Percentiles rank a stretch among this genome's conserved stretches.
Evolutionary conservation across 306 rosid genomes (phyloP).

Genomic region (Oemleria cerasiformis): DNA sequence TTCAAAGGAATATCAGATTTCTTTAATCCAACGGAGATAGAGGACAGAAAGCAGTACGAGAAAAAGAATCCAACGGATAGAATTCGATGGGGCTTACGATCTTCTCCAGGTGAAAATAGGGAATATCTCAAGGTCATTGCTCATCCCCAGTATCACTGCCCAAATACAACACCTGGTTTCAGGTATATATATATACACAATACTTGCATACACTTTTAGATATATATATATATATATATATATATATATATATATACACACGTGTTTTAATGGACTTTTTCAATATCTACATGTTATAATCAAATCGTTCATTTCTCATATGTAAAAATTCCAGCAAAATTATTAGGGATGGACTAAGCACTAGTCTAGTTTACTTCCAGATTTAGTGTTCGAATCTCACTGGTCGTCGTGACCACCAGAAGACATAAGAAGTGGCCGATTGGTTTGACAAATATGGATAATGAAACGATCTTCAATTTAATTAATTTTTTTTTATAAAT

Average conservation of each 20-base stretch:
- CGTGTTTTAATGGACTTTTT: too few relatives aligned
- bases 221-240: neutral
- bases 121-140: slow-evolving; percentile 43
- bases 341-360: too few relatives aligned
- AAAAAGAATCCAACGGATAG: slow-evolving; percentile 23
- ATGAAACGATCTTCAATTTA: too few relatives aligned
- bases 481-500: too few relatives aligned
- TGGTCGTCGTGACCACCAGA: too few relatives aligned
- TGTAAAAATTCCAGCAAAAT: too few relatives aligned
- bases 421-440: too few relatives aligned
- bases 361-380: too few relatives aligned
- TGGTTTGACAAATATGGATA: too few relatives aligned
- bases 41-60: slow-evolving; percentile 21
- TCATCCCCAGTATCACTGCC: slow-evolving; percentile 39
- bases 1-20: slow-evolving; percentile 31
- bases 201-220: neutral
- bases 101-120: slow-evolving; percentile 40
- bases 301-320: too few relatives aligned
- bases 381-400: too few relatives aligned
- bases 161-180: slow-evolving; percentile 27
- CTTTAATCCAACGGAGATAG: slow-evolving; percentile 32
- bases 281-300: too few relatives aligned
- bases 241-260: neutral
- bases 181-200: slow-evolving; percentile 24
- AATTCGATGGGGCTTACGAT: slow-evolving; percentile 35